Conservation (phyloP, 2,329 filamentous ascomycete genomes). For the Sporothrix luriei region DNA sequence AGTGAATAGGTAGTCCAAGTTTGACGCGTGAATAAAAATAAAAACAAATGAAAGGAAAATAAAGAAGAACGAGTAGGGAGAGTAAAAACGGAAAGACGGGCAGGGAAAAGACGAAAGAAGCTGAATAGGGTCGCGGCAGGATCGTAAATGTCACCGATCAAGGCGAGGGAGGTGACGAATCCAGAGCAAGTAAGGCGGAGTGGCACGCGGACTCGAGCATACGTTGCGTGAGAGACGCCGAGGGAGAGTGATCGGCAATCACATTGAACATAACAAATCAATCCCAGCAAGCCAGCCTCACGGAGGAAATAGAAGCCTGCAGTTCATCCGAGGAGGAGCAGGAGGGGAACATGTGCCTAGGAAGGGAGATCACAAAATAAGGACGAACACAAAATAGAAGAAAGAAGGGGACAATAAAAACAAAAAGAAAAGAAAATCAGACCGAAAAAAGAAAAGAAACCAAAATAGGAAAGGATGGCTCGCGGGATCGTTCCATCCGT, state of each 20-base stretch:
- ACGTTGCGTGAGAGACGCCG: neutral
- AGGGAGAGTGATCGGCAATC: constrained; percentile 17
- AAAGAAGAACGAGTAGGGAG: neutral
- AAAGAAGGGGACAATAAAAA: neutral
- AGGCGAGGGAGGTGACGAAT: neutral
- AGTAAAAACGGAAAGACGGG: neutral
- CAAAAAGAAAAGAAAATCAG: neutral
- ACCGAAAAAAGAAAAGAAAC: no score
- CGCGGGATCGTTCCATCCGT: neutral
- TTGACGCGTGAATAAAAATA: neutral
- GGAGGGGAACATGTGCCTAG: neutral
- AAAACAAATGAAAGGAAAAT: neutral
- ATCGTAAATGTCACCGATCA: neutral
- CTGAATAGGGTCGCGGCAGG: neutral
- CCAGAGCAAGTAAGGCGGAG: neutral
- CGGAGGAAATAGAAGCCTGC: neutral
- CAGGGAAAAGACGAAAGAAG: neutral
- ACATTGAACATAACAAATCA: neutral
- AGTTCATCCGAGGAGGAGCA: neutral
- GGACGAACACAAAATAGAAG: no score
- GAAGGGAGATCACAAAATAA: no score
- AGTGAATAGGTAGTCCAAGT: neutral
- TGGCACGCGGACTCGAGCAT: neutral
- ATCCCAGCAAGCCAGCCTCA: neutral
- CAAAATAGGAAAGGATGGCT: neutral